These are phyloP conservation scores for Linnemannia zychae DNA, from an alignment of 192 early-diverging fungal species.

Conservation along the genomic window DNA sequence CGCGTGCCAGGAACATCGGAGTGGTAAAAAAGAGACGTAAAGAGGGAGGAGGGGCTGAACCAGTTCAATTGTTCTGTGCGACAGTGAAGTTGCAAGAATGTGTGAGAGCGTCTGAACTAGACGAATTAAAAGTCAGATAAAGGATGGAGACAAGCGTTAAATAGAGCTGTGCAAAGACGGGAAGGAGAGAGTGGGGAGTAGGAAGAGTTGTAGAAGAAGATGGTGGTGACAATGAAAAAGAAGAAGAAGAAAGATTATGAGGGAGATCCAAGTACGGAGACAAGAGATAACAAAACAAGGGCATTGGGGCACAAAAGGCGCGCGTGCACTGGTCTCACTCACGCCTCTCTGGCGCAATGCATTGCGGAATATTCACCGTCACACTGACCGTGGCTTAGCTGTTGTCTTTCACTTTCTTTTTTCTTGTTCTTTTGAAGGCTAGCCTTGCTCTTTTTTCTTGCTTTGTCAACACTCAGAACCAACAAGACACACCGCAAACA, in stretches of 20 bases:
- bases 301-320: too few relatives aligned
- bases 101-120: not conserved
- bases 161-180: too few relatives aligned
- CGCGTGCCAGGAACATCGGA: not conserved
- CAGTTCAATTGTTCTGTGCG: not conserved
- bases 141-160: too few relatives aligned
- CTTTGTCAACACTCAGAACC: not conserved
- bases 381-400: not conserved
- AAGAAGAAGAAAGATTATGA: too few relatives aligned
- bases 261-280: too few relatives aligned
- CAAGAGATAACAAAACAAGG: too few relatives aligned
- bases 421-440: not conserved
- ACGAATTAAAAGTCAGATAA: not conserved
- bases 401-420: not conserved
- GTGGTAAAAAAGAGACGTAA: not conserved
- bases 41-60: not conserved
- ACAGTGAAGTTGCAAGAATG: not conserved
- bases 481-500: not conserved
- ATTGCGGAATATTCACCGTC: not conserved
- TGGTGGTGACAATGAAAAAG: too few relatives aligned
- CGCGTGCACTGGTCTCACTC: not conserved
- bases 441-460: not conserved
- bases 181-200: too few relatives aligned
- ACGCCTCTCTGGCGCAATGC: not conserved
- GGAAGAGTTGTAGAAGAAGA: too few relatives aligned